These are phyloP conservation scores for Nigrospora sphaerica DNA, from an alignment of 2,329 filamentous ascomycete genomes.

Conservation along the genomic window DNA sequence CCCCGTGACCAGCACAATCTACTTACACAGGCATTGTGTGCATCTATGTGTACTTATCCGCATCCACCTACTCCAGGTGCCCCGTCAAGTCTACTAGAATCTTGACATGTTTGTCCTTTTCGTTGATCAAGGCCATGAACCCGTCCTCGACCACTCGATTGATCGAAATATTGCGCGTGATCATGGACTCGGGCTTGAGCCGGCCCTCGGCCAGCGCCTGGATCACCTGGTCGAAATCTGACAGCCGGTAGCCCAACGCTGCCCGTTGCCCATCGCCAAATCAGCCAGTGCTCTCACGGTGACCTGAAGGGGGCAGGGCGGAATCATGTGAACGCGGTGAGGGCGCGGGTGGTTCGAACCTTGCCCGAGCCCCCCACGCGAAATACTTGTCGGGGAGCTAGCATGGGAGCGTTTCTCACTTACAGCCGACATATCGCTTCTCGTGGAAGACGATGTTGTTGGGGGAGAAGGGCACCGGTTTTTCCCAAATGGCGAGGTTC, in stretches of 20 bases:
- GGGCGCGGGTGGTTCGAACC: too few species aligned
- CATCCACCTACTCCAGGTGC: too few species aligned
- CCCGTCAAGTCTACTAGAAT: constrained; percentile 41
- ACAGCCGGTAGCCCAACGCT: constrained; percentile 7
- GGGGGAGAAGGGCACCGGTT: constrained; percentile 41
- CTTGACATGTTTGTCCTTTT: constrained; percentile 58
- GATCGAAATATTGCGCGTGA: constrained; percentile 50
- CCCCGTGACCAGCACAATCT: too few species aligned
- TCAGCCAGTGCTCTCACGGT: neutral
- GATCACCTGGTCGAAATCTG: constrained; percentile 52
- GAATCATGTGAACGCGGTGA: too few species aligned
- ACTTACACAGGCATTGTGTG: too few species aligned
- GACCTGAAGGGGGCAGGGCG: neutral
- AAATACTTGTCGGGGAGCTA: too few species aligned
- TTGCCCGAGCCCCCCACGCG: too few species aligned
- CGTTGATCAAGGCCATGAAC: constrained; percentile 47
- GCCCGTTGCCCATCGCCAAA: constrained; percentile 20
- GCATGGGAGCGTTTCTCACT: neutral
- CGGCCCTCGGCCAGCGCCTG: constrained; percentile 37
- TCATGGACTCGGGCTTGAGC: constrained; percentile 49
- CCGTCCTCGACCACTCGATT: constrained; percentile 50
- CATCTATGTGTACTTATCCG: too few species aligned
- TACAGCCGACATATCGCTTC: constrained; percentile 37
- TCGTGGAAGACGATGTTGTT: constrained; percentile 48
- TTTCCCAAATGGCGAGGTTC: constrained; percentile 61